A percentile compares a stretch with the other conserved stretches of the same genome.
Evolutionary conservation across 495 filamentous ascomycete genomes (phyloP).

Genomic region (Neurospora pannonica): DNA sequence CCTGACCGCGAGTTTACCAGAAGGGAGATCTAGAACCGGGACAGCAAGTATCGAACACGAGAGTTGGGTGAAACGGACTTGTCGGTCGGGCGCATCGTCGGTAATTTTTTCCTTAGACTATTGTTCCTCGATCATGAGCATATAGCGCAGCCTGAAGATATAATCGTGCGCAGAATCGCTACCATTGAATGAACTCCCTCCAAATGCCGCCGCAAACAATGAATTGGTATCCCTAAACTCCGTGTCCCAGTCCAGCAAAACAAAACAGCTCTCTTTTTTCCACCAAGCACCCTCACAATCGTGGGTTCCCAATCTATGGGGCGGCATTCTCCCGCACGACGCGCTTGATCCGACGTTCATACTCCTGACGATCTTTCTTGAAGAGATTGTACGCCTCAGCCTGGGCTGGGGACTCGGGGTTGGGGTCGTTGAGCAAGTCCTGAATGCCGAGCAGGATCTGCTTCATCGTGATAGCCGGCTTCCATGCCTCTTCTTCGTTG

Average conservation of each 20-base stretch:
- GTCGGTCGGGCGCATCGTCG: background rate
- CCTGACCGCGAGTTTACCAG: background rate
- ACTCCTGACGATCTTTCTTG: constrained; percentile 79
- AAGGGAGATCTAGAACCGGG: background rate
- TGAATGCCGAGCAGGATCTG: constrained; percentile 94
- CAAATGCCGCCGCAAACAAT: background rate
- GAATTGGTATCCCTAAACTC: constrained; percentile 7
- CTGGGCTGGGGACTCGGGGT: constrained; percentile 93
- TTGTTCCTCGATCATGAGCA: background rate
- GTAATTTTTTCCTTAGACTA: background rate
- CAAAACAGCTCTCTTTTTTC: constrained; percentile 1
- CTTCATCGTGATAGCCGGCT: constrained; percentile 95
- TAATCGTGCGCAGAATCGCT: background rate
- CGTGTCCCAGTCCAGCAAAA: background rate
- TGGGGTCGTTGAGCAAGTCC: constrained; percentile 90
- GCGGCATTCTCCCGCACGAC: constrained; percentile 83
- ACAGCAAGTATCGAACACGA: background rate
- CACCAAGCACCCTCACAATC: constrained; percentile 4
- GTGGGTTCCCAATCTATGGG: constrained; percentile 13
- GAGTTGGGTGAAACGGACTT: background rate
- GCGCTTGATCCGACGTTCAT: constrained; percentile 77
- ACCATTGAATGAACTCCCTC: background rate
- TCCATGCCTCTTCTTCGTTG: constrained; percentile 98
- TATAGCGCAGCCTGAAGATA: background rate
- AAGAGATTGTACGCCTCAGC: constrained; percentile 96